A percentile compares a stretch with the other conserved stretches of the same genome.
Evolutionary conservation across 2,329 filamentous ascomycete species (phyloP).

Genomic region (Scopulariopsis brevicaulis): DNA sequence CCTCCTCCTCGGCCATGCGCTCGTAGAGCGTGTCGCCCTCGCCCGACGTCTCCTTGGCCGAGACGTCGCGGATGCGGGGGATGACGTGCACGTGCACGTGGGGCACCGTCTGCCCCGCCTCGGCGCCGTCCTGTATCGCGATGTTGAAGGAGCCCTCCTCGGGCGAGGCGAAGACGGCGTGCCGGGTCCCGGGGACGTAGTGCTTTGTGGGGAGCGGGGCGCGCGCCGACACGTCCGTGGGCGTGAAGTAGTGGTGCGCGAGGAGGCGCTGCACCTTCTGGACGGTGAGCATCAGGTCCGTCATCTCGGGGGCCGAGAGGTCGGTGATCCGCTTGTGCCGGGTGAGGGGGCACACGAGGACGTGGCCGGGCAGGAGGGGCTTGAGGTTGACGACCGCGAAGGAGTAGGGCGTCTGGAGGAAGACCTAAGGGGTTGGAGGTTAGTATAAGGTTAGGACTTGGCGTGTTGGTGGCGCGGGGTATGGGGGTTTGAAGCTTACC

Average conservation of each 20-base stretch:
- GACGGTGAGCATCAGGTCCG: slow-evolving; percentile 78
- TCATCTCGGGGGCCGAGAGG: slow-evolving; percentile 57
- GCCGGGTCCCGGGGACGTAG: not conserved
- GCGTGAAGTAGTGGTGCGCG: slow-evolving; percentile 39
- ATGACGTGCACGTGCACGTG: slow-evolving; percentile 94
- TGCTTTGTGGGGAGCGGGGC: slow-evolving; percentile 2
- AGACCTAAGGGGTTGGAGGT: slow-evolving; percentile 51
- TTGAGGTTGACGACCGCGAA: slow-evolving; percentile 94
- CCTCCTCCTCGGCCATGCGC: slow-evolving; percentile 72
- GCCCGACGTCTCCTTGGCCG: slow-evolving; percentile 26
- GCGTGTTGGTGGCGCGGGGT: slow-evolving; percentile 57
- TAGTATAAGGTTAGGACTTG: slow-evolving; percentile 19
- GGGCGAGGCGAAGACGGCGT: slow-evolving; percentile 9
- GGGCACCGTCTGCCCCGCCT: slow-evolving; percentile 85
- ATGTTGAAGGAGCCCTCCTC: slow-evolving; percentile 75
- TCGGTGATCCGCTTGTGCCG: slow-evolving; percentile 64
- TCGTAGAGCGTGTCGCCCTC: slow-evolving; percentile 67
- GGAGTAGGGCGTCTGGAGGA: slow-evolving; percentile 66
- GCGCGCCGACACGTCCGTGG: not conserved
- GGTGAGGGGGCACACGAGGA: slow-evolving; percentile 72
- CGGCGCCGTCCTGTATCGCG: slow-evolving; percentile 83
- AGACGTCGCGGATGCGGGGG: slow-evolving; percentile 52
- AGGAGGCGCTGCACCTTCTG: slow-evolving; percentile 74
- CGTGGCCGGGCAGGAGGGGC: slow-evolving; percentile 83
- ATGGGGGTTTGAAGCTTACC: slow-evolving; percentile 76